Evolutionary conservation across 768 basidiomycete genomes (phyloP).

Genomic region (Termitomyces sp.): DNA sequence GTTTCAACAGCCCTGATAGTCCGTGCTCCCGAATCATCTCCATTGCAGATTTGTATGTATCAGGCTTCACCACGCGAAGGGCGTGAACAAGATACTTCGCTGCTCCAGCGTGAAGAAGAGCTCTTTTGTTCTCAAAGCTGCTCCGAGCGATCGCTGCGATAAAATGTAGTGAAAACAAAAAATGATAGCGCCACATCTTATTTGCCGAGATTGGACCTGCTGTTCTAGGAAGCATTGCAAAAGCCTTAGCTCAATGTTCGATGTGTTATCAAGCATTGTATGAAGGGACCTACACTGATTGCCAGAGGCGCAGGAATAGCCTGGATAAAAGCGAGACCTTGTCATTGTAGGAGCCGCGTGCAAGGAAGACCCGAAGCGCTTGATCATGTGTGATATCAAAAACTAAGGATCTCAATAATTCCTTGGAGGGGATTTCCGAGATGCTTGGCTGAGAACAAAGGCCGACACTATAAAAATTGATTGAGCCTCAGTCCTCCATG

Average conservation of each 20-base stretch:
- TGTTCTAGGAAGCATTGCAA: too few relatives aligned
- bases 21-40: constrained; percentile 10
- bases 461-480: neutral
- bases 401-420: constrained; percentile 10
- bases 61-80: constrained; percentile 8
- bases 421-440: constrained; percentile 5
- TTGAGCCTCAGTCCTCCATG: neutral
- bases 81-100: constrained; percentile 8
- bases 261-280: neutral
- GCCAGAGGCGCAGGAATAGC: constrained; percentile 5
- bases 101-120: constrained; percentile 13
- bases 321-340: constrained; percentile 10
- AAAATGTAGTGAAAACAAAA: constrained; percentile 14
- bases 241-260: too few relatives aligned
- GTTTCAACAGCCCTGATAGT: constrained; percentile 4
- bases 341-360: constrained; percentile 4
- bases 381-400: constrained; percentile 16
- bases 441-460: constrained; percentile 15
- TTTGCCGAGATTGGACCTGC: too few relatives aligned
- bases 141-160: constrained; percentile 8
- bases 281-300: constrained; percentile 6
- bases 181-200: constrained; percentile 8
- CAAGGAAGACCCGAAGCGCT: constrained; percentile 14
- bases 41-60: constrained; percentile 1
- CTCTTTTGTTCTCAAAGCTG: constrained; percentile 1